Evolutionary conservation across 208 protist genomes (phyloP), one percentile per base, ranked within the genome.

Genomic region (Borovskyia barvae): DNA sequence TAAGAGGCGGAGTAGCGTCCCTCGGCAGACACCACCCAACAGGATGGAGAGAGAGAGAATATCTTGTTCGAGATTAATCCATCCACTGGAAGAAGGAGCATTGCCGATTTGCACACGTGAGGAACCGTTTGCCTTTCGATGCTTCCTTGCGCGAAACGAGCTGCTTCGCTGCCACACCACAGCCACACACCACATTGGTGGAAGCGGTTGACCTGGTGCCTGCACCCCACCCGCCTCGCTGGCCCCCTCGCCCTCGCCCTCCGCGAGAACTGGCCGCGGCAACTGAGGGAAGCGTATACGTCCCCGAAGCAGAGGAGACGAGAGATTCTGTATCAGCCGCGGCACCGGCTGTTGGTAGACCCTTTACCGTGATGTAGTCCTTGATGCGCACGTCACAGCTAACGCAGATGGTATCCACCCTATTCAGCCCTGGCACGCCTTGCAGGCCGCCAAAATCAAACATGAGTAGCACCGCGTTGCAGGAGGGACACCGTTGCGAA

Each of bases 41-140:
- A n/a, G n/a, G n/a, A n/a, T n/a, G n/a, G n/a, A n/a, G n/a, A n/a
- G n/a, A n/a, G n/a, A n/a, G n/a, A n/a, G n/a, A n/a, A n/a, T n/a
- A n/a, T n/a, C n/a, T n/a, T n/a, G n/a, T n/a, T n/a, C n/a, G n/a
- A n/a, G n/a, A n/a, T 70, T 60, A 80, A 45, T 92, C 85, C 1
- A 82, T 14, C 86, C 89, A 95, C 66, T 90, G 73, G 60, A 95
- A 95, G 48, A 92, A 95, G 7, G 36, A 50, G 55, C 89, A 95
- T 49, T 82, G 59, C 11, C 76, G 60, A 61, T 47, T 75, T 1
- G 72, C 70, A 56, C 89, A 95, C 11, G 82, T 92, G 6, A 82
- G 66, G 58, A 95, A 95, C n/a, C 48, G 61, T 49, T 77, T 83
- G 2, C 89, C 89, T 5, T 45, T 61, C 0, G 81, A 91, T 11